Conservation (phyloP, 1,284 basidiomycete genomes). For the Agaricales sp. region DNA sequence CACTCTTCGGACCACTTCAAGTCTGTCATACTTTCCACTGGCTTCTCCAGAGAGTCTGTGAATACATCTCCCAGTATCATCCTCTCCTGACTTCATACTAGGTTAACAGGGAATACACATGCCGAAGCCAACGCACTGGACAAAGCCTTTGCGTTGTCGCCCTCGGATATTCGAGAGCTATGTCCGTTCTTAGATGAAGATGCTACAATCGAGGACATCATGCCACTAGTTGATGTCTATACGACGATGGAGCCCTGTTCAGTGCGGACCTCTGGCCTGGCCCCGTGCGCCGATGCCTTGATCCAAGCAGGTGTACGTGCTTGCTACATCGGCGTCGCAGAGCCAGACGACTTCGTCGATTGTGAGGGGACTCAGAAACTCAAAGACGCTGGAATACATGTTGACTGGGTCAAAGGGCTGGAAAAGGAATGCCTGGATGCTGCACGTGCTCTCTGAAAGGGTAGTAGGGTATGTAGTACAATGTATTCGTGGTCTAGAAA, state of each 20-base stretch:
- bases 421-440: slow-evolving; percentile 68
- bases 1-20: slow-evolving; percentile 25
- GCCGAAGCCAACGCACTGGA: slow-evolving; percentile 91
- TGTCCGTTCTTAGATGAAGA: slow-evolving; percentile 13
- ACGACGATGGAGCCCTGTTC: slow-evolving; percentile 98
- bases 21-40: slow-evolving; percentile 60
- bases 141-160: slow-evolving; percentile 50
- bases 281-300: slow-evolving; percentile 82
- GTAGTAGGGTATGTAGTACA: background rate
- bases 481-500: background rate
- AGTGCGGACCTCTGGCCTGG: slow-evolving; percentile 76
- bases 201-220: slow-evolving; percentile 31
- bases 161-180: slow-evolving; percentile 26
- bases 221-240: slow-evolving; percentile 66
- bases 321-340: slow-evolving; percentile 86
- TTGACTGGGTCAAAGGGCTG: slow-evolving; percentile 66
- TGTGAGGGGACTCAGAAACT: slow-evolving; percentile 83
- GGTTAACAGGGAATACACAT: slow-evolving; percentile 88
- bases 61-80: background rate
- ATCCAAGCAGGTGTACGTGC: slow-evolving; percentile 61
- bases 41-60: slow-evolving; percentile 73
- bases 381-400: slow-evolving; percentile 64
- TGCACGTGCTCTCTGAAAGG: slow-evolving; percentile 52
- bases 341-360: slow-evolving; percentile 92
- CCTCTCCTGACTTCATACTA: background rate